Evolutionary conservation across 345 rosid genomes (phyloP).

Genomic region (Camelina neglecta): DNA sequence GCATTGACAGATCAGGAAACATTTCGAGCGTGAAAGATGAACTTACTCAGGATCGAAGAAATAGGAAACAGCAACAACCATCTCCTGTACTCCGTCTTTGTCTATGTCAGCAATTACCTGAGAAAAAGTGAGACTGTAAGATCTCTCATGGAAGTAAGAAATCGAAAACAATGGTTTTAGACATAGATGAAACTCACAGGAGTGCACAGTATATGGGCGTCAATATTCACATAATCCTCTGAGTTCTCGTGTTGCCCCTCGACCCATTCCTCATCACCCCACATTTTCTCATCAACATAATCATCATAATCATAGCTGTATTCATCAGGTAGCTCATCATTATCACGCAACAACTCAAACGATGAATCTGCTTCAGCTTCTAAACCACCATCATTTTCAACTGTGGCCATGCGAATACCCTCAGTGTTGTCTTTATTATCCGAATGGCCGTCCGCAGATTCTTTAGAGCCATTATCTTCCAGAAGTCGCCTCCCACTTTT

Average conservation of each 20-base stretch:
- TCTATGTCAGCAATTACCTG: slow-evolving; percentile 99
- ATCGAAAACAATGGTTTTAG: slow-evolving; percentile 22
- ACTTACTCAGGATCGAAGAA: slow-evolving; percentile 98
- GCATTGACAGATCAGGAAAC: slow-evolving; percentile 13
- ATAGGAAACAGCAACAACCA: slow-evolving; percentile 93
- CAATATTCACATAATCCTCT: slow-evolving; percentile 92
- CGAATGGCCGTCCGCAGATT: slow-evolving; percentile 53
- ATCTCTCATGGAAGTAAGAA: slow-evolving; percentile 37
- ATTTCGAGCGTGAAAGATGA: slow-evolving; percentile 28
- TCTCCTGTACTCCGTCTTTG: slow-evolving; percentile 92
- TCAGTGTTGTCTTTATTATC: slow-evolving; percentile 53
- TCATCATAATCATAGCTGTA: slow-evolving; percentile 94
- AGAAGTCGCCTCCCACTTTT: slow-evolving; percentile 77
- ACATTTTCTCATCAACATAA: slow-evolving; percentile 80
- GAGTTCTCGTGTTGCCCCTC: slow-evolving; percentile 81
- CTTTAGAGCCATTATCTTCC: slow-evolving; percentile 61
- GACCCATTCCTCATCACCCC: slow-evolving; percentile 98
- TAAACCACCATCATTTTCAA: slow-evolving; percentile 76
- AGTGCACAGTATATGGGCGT: slow-evolving; percentile 89
- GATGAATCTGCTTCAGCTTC: slow-evolving; percentile 94
- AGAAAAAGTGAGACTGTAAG: slow-evolving; percentile 41
- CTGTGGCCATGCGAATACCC: slow-evolving; percentile 65
- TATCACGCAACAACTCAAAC: slow-evolving; percentile 88
- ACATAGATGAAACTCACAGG: slow-evolving; percentile 71
- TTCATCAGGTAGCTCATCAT: slow-evolving; percentile 90